Evolutionary conservation across 306 rosid genomes (phyloP), one percentile per base, ranked within the genome.

Genomic region (Neltuma alba): DNA sequence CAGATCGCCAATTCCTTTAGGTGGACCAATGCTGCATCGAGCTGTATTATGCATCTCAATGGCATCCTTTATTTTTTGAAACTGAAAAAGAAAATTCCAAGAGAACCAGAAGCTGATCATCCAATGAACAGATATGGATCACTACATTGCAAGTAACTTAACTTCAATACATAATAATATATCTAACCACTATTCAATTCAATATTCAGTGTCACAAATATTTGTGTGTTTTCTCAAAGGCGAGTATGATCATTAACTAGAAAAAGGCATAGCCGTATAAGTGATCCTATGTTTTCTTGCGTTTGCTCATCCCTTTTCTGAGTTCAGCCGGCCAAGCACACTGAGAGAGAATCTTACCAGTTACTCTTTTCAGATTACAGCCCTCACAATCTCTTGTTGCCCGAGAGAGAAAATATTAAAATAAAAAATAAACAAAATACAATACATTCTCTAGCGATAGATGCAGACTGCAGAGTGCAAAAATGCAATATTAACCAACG

Each of bases 21-120:
- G 91, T 33, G 97, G 96, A 74, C 99, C 99, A 54, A 96, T 96
- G 89, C 98, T 96, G 96, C 98, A 93, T 50, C 99, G 90, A 76
- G 89, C 98, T 23, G 99, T 96, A 89, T 87, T 96, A 86, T 96
- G 99, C 58, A 72, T 87, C 86, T 72, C 50, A 54, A 96, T 89
- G 60, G 99, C 98, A 58, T 96, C 99, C 89, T 93, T 96, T 84
- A 96, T 85, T 83, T 90, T 96, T 88, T 96, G 99, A 83, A 96
- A 91, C 99, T 96, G 97, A 72, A 67, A 80, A 73, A 91, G 96
- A 75, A 69, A 81, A 76, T 57, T 79, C 20, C 83, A 78, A 76
- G 65, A 67, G 44, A 62, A 44, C 36, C 72, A 80, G 60, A 44
- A 81, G 74, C 74, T 41, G 63, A 25, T 73, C 45, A 31, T 38